phyloP scores from a whole-genome alignment of 345 rosid genomes.

The Nasturtium officinale region DNA sequence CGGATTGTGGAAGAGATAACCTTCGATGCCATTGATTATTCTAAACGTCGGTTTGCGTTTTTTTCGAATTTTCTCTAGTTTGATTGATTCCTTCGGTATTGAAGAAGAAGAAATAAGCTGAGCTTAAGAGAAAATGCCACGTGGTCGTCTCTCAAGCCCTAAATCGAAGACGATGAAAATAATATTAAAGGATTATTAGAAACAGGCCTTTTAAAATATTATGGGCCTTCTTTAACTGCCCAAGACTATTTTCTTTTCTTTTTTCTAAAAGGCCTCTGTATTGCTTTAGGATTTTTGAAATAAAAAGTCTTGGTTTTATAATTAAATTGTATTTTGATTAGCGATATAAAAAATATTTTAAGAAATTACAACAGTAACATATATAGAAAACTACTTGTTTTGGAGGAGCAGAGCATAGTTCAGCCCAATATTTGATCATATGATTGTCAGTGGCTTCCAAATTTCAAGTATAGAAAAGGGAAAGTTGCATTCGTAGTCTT shows the following conservation, averaged over 20 bases:
- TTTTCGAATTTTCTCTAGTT: not conserved
- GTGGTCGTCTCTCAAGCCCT: conserved; percentile 39
- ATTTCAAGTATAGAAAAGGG: too few species aligned
- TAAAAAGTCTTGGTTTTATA: too few species aligned
- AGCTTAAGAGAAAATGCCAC: conserved; percentile 30
- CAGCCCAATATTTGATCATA: too few species aligned
- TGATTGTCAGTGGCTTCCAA: too few species aligned
- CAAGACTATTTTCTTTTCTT: not conserved
- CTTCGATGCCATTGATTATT: conserved; percentile 62
- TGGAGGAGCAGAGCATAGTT: too few species aligned
- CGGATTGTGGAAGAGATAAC: conserved; percentile 55
- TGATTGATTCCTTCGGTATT: not conserved
- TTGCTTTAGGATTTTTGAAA: too few species aligned
- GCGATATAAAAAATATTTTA: too few species aligned
- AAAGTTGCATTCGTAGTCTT: too few species aligned
- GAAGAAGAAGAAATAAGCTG: conserved; percentile 12
- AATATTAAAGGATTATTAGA: not conserved
- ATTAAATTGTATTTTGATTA: too few species aligned
- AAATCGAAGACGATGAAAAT: not conserved
- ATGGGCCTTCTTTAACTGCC: conserved; percentile 1
- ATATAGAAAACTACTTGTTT: too few species aligned
- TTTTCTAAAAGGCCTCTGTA: too few species aligned
- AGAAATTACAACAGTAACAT: too few species aligned
- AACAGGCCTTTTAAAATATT: conserved; percentile 7
- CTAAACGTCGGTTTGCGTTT: not conserved